phyloP scores from a whole-genome alignment of 1,284 basidiomycete genomes.

The Cutaneotrichosporon sp. region DNA sequence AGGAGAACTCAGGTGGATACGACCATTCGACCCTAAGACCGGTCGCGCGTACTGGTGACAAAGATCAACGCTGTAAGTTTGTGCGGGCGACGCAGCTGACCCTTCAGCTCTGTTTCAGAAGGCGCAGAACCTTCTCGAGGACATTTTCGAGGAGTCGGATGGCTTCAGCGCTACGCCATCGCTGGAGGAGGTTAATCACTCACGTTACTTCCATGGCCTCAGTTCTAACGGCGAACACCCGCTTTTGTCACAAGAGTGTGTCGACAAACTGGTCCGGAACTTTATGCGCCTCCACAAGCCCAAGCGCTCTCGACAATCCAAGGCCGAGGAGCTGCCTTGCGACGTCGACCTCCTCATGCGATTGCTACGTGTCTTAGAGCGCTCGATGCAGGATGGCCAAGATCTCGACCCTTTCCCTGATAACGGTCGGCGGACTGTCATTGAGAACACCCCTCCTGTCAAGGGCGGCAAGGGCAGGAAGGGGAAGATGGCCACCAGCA shows the following conservation, averaged over 20 bases:
- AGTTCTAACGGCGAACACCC: conserved; percentile 63
- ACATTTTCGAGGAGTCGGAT: conserved; percentile 87
- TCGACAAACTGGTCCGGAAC: conserved; percentile 62
- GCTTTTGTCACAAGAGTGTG: conserved; percentile 61
- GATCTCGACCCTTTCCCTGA: conserved; percentile 66
- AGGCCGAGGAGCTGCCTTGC: conserved; percentile 38
- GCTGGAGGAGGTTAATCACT: conserved; percentile 55
- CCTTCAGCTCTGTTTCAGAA: conserved; percentile 68
- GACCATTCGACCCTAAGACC: neutral
- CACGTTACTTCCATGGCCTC: conserved; percentile 65
- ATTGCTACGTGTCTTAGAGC: conserved; percentile 70
- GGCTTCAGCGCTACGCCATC: conserved; percentile 66
- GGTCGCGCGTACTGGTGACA: conserved; percentile 60
- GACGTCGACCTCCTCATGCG: conserved; percentile 61
- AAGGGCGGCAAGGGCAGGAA: conserved; percentile 55
- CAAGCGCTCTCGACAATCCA: conserved; percentile 20
- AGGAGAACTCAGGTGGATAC: neutral
- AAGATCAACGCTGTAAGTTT: conserved; percentile 68
- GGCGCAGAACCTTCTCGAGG: conserved; percentile 69
- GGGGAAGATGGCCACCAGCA: conserved; percentile 35
- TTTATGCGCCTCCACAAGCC: conserved; percentile 32
- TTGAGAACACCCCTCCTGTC: conserved; percentile 35
- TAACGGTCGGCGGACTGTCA: conserved; percentile 34
- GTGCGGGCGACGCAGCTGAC: conserved; percentile 4
- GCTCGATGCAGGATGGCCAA: conserved; percentile 70